phyloP scores from a whole-genome alignment of 139 green algal species.

The Chlamydomonas schloesseri region DNA sequence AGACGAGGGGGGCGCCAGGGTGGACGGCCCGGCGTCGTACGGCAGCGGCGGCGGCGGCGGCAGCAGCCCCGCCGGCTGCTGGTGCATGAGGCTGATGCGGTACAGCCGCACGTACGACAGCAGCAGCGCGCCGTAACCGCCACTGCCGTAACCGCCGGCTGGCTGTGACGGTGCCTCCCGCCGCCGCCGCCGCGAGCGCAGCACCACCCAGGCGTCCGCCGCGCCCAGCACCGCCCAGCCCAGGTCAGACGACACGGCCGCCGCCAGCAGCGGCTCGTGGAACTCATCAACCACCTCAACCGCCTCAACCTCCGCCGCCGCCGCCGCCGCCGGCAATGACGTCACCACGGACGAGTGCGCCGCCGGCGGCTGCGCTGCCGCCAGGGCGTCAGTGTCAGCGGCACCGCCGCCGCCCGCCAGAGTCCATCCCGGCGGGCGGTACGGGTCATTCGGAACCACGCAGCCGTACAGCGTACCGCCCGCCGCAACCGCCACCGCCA shows the following conservation, averaged over 20 bases:
- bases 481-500: slow-evolving; percentile 4
- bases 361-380: background rate
- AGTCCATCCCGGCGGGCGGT: background rate
- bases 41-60: background rate
- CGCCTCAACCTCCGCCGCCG: background rate
- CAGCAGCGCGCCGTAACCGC: background rate
- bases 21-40: background rate
- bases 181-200: background rate
- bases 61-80: background rate
- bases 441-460: slow-evolving; percentile 11
- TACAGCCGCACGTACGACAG: slow-evolving; percentile 1
- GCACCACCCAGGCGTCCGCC: slow-evolving; percentile 10
- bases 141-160: background rate
- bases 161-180: too few species aligned
- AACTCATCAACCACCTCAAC: background rate
- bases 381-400: background rate
- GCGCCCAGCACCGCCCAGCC: slow-evolving; percentile 11
- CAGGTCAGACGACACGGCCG: background rate
- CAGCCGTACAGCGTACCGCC: slow-evolving; percentile 15
- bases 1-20: too few species aligned
- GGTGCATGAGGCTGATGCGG: slow-evolving; percentile 33
- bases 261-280: slow-evolving; percentile 25
- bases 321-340: too few species aligned
- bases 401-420: background rate
- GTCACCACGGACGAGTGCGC: too few species aligned